Percentiles rank a stretch among this genome's conserved stretches.
Evolutionary conservation across 768 basidiomycete species (phyloP).

Genomic region (Lentinula raphanica): DNA sequence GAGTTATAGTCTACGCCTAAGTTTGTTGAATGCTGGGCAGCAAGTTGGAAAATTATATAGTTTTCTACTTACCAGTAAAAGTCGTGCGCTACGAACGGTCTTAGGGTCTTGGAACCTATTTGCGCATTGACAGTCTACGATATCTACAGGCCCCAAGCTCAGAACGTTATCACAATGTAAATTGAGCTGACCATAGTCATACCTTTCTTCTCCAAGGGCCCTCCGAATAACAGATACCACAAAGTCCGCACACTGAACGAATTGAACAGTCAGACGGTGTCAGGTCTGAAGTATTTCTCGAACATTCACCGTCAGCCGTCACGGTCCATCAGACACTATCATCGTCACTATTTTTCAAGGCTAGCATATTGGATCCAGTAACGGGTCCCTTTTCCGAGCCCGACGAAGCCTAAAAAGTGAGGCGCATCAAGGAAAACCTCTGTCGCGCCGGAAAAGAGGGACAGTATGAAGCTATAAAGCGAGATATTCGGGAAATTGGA

Average conservation of each 20-base stretch:
- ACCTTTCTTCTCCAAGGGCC: background rate
- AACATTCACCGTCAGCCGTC: constrained; percentile 2
- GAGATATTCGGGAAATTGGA: background rate
- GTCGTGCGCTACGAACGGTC: no score
- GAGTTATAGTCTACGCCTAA: background rate
- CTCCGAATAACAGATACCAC: background rate
- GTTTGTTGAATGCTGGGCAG: background rate
- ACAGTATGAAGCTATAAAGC: background rate
- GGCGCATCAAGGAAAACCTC: background rate
- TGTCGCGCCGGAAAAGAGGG: background rate
- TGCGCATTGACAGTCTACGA: no score
- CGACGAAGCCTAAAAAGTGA: background rate
- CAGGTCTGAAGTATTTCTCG: background rate
- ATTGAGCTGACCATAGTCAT: background rate
- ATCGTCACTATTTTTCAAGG: background rate
- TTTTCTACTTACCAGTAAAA: no score
- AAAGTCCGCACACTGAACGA: background rate
- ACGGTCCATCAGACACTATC: background rate
- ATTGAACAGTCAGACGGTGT: no score
- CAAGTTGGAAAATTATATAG: background rate
- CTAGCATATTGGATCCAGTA: background rate
- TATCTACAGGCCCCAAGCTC: no score
- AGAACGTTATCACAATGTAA: background rate
- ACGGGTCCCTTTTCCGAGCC: background rate
- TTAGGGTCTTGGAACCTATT: no score